Conservation (phyloP, 2,329 filamentous ascomycete genomes). For the Botrytis hyacinthi region DNA sequence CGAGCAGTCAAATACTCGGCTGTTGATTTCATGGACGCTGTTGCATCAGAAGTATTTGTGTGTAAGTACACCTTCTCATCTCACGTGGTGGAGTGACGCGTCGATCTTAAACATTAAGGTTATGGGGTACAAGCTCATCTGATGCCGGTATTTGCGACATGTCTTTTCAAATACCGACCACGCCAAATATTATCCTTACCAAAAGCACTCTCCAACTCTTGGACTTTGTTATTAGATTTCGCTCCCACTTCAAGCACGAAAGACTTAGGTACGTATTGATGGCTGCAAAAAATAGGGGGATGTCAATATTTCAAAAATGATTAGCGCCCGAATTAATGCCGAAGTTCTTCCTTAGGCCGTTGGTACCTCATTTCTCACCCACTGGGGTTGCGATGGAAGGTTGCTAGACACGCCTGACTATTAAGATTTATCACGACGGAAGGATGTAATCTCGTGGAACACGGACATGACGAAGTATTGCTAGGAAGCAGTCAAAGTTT, state of each 20-base stretch:
- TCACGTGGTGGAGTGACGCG: not conserved
- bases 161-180: not conserved
- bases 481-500: not conserved
- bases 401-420: slow-evolving; percentile 4
- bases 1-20: not conserved
- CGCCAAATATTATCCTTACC: not conserved
- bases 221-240: too few relatives aligned
- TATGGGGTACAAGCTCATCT: not conserved
- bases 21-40: not conserved
- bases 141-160: not conserved
- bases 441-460: slow-evolving; percentile 11
- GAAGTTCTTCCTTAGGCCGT: not conserved
- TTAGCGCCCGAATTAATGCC: not conserved
- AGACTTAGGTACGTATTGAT: not conserved
- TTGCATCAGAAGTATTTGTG: not conserved
- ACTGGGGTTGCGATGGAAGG: not conserved
- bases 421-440: not conserved
- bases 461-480: not conserved
- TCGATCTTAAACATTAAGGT: not conserved
- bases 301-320: not conserved
- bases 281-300: not conserved
- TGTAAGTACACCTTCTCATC: not conserved
- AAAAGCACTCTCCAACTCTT: not conserved
- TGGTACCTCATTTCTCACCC: not conserved
- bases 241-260: not conserved